phyloP scores from a whole-genome alignment of 176 grass and related monocot genomes.

The Oryza officinalis region DNA sequence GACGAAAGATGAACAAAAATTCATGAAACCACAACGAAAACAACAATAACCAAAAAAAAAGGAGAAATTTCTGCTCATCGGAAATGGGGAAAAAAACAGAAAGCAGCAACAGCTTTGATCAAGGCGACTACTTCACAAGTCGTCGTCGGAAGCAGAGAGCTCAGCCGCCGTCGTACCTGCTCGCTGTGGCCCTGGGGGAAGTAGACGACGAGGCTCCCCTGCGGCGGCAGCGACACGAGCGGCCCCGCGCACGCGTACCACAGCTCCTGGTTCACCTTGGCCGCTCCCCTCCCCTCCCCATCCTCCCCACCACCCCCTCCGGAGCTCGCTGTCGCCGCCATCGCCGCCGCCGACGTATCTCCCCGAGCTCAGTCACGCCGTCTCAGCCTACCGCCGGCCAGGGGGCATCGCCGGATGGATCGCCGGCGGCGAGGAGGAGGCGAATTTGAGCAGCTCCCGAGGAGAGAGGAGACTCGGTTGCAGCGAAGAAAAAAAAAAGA shows the following conservation, averaged over 20 bases:
- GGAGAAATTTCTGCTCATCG: not conserved
- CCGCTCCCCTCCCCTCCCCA: constrained; percentile 21
- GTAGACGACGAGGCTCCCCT: constrained; percentile 76
- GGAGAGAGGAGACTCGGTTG: constrained; percentile 30
- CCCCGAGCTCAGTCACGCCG: not conserved
- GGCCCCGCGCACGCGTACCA: constrained; percentile 86
- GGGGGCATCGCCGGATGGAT: constrained; percentile 41
- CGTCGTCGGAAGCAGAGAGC: not conserved
- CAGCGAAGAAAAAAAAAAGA: not conserved
- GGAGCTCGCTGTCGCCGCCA: constrained; percentile 29
- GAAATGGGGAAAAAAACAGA: not conserved
- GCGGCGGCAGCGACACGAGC: constrained; percentile 60
- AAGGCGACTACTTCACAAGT: constrained; percentile 9
- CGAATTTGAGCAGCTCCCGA: constrained; percentile 28
- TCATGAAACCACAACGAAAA: not conserved
- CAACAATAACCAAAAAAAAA: not conserved
- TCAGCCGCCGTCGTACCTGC: constrained; percentile 42
- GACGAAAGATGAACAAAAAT: not conserved
- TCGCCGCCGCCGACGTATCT: not conserved
- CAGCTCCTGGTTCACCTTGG: constrained; percentile 69
- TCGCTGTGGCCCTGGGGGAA: constrained; percentile 84
- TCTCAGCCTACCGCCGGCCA: not conserved
- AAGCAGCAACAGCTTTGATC: constrained; percentile 30
- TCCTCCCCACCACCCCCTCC: constrained; percentile 12
- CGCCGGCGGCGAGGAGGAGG: constrained; percentile 24